Percentiles rank a stretch among this genome's conserved stretches.
Evolutionary conservation across 805 yeast genomes (phyloP).

Genomic region (Ogataea paradorogensis): DNA sequence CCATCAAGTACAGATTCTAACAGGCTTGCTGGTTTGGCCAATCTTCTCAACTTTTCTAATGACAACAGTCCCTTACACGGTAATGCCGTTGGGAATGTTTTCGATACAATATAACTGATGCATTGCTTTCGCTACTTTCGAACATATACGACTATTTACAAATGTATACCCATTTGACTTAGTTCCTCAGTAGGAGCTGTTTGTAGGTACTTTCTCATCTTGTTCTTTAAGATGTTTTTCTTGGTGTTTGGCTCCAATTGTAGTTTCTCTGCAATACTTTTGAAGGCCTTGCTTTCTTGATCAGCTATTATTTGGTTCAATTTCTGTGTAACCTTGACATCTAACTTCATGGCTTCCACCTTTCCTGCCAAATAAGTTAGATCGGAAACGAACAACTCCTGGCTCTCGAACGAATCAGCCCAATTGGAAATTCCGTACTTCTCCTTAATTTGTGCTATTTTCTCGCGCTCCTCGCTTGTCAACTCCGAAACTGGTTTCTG

Average conservation of each 20-base stretch:
- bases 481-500: slow-evolving; percentile 16
- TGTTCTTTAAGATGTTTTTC: slow-evolving; percentile 62
- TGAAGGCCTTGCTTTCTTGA: slow-evolving; percentile 36
- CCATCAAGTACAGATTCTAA: slow-evolving; percentile 5
- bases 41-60: slow-evolving; percentile 30
- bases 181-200: slow-evolving; percentile 28
- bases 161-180: slow-evolving; percentile 23
- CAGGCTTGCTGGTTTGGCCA: slow-evolving; percentile 28
- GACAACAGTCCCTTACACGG: slow-evolving; percentile 31
- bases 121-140: slow-evolving; percentile 11
- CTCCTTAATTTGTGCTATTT: slow-evolving; percentile 35
- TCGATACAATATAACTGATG: slow-evolving; percentile 22
- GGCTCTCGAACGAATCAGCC: slow-evolving; percentile 24
- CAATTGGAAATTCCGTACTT: slow-evolving; percentile 30
- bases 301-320: slow-evolving; percentile 24
- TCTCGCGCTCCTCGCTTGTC: slow-evolving; percentile 33
- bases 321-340: slow-evolving; percentile 19
- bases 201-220: slow-evolving; percentile 57
- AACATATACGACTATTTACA: slow-evolving; percentile 13
- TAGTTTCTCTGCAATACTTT: slow-evolving; percentile 34
- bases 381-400: slow-evolving; percentile 31
- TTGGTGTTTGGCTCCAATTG: slow-evolving; percentile 42
- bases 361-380: slow-evolving; percentile 24
- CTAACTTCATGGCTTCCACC: slow-evolving; percentile 19
- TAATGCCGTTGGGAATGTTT: slow-evolving; percentile 27